A percentile compares a stretch with the other conserved stretches of the same genome.
Conservation (phyloP, 2,329 filamentous ascomycete genomes). For the Fusarium clavum region DNA sequence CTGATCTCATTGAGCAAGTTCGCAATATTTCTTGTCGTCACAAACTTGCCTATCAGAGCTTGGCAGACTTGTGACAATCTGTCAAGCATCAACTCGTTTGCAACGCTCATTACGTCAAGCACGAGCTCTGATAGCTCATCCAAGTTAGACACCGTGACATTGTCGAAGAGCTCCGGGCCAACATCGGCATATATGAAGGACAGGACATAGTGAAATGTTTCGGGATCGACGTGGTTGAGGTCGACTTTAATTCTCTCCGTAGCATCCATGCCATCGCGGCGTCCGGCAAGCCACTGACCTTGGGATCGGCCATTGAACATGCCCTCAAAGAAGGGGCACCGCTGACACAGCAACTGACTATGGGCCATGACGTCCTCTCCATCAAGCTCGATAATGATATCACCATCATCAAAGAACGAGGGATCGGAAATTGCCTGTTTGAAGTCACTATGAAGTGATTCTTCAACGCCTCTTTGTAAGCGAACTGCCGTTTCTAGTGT, state of each 20-base stretch:
- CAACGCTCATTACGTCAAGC: slow-evolving; percentile 88
- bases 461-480: slow-evolving; percentile 74
- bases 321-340: slow-evolving; percentile 92
- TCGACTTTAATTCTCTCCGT: slow-evolving; percentile 74
- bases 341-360: slow-evolving; percentile 80
- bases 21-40: slow-evolving; percentile 87
- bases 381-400: slow-evolving; percentile 82
- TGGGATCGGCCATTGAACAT: slow-evolving; percentile 89
- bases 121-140: slow-evolving; percentile 91
- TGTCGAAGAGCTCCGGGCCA: slow-evolving; percentile 83
- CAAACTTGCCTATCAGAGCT: slow-evolving; percentile 81
- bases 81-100: slow-evolving; percentile 96
- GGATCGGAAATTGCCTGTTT: slow-evolving; percentile 74
- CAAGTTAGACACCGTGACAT: slow-evolving; percentile 75
- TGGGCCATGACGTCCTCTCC: slow-evolving; percentile 80
- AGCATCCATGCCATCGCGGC: slow-evolving; percentile 61
- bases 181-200: slow-evolving; percentile 86
- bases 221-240: slow-evolving; percentile 79
- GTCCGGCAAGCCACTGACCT: slow-evolving; percentile 83
- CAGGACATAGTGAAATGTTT: slow-evolving; percentile 82
- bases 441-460: slow-evolving; percentile 76
- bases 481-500: slow-evolving; percentile 82
- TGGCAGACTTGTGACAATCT: slow-evolving; percentile 91
- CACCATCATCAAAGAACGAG: slow-evolving; percentile 80
- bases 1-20: slow-evolving; percentile 87